phyloP scores from a whole-genome alignment of 176 grass and related monocot genomes.

The Tuctoria greenei region DNA sequence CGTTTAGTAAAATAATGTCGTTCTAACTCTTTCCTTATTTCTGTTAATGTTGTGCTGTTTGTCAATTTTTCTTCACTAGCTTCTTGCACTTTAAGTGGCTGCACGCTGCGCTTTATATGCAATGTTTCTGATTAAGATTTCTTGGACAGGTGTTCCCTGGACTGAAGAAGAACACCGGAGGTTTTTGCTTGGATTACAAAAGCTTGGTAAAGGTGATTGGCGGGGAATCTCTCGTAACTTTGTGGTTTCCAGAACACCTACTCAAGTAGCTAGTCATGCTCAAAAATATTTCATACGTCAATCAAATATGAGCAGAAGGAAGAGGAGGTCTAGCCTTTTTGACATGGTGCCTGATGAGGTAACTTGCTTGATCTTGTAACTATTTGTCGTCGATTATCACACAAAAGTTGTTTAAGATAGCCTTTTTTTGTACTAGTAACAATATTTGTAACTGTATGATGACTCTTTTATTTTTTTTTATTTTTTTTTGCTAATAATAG shows the following conservation, averaged over 20 bases:
- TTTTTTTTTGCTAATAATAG: constrained; percentile 20
- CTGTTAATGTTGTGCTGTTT: neutral
- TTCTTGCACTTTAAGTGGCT: constrained; percentile 9
- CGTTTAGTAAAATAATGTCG: neutral
- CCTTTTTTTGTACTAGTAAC: neutral
- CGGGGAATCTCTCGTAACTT: constrained; percentile 97
- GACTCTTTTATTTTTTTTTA: too few relatives aligned
- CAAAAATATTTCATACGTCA: constrained; percentile 99
- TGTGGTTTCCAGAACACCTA: constrained; percentile 95
- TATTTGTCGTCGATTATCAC: neutral
- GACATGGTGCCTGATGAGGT: constrained; percentile 96
- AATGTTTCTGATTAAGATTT: constrained; percentile 33
- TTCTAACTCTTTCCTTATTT: neutral
- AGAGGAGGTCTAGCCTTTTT: constrained; percentile 96
- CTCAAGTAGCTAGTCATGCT: constrained; percentile 97
- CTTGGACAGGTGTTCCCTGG: constrained; percentile 80
- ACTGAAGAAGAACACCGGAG: constrained; percentile 98
- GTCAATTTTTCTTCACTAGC: neutral
- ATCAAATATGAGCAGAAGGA: constrained; percentile 88
- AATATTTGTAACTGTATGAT: neutral
- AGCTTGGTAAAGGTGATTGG: constrained; percentile 97
- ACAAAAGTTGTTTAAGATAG: constrained; percentile 3
- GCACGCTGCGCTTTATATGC: neutral
- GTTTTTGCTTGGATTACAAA: constrained; percentile 94
- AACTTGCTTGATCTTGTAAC: constrained; percentile 20